Evolutionary conservation across 2,329 filamentous ascomycete species (phyloP).

Genomic region (Thelonectria rubi): DNA sequence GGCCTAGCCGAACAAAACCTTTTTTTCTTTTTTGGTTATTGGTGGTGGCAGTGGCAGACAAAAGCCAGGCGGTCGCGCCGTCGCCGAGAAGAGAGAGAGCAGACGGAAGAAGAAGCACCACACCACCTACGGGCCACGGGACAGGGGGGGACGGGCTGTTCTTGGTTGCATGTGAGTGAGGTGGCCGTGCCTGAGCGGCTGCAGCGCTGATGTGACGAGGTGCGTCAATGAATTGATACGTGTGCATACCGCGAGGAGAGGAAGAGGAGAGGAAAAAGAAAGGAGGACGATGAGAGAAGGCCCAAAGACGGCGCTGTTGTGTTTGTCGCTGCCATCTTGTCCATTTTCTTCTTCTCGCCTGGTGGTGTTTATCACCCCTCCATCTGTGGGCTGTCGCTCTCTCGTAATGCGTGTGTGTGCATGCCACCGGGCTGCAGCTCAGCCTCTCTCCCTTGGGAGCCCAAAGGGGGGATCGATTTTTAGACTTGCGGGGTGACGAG

Average conservation of each 20-base stretch:
- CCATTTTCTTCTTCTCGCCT: neutral
- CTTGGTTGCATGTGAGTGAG: slow-evolving; percentile 6
- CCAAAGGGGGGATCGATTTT: neutral
- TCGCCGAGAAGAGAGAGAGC: neutral
- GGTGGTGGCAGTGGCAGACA: slow-evolving; percentile 3
- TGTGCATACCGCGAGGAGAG: neutral
- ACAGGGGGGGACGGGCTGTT: neutral
- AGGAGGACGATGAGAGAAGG: no score
- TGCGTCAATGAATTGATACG: neutral
- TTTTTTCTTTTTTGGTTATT: slow-evolving; percentile 16
- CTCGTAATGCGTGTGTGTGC: neutral
- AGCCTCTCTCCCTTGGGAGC: neutral
- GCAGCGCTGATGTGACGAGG: neutral
- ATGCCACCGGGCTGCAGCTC: neutral
- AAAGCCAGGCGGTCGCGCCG: slow-evolving; percentile 1
- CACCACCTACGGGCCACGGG: neutral
- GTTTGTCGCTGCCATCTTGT: neutral
- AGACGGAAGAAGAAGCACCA: neutral
- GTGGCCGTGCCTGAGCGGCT: neutral
- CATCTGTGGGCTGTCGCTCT: neutral
- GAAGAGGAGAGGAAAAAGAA: no score
- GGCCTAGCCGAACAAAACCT: neutral
- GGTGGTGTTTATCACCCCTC: neutral
- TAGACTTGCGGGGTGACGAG: neutral
- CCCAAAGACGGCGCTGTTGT: neutral